Percentiles rank a stretch among this genome's conserved stretches.
These are phyloP conservation scores for Diacronema lutheri DNA, from an alignment of 78 protist genomes.

Conservation along the genomic window DNA sequence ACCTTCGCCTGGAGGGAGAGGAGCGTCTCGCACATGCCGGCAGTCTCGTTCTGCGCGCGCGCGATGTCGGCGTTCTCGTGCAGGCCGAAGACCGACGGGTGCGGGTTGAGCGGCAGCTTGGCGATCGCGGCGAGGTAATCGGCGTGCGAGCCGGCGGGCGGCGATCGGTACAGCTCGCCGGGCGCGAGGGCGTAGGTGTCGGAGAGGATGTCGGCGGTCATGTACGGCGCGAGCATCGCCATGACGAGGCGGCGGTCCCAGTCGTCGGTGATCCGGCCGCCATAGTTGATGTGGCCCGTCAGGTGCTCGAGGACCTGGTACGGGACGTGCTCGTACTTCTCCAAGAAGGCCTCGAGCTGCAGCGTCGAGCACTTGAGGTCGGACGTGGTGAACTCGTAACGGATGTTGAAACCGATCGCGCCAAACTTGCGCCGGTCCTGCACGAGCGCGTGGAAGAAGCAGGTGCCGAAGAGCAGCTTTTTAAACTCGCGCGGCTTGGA, in stretches of 20 bases:
- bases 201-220: conserved; percentile 41
- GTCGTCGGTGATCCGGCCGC: conserved; percentile 93
- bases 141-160: not conserved
- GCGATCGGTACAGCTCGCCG: conserved; percentile 31
- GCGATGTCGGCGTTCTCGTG: conserved; percentile 83
- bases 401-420: conserved; percentile 82
- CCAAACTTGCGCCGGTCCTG: conserved; percentile 79
- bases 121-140: conserved; percentile 25
- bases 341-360: conserved; percentile 52
- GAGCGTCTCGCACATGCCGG: conserved; percentile 34
- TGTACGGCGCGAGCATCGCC: conserved; percentile 43
- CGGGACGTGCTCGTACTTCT: conserved; percentile 38
- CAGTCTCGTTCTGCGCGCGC: conserved; percentile 62
- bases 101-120: conserved; percentile 41
- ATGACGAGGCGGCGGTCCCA: conserved; percentile 75
- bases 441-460: conserved; percentile 78
- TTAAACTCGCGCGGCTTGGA: conserved; percentile 54
- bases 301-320: conserved; percentile 53
- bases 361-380: conserved; percentile 61
- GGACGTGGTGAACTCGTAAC: conserved; percentile 76
- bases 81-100: conserved; percentile 79
- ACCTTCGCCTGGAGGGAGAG: conserved; percentile 62
- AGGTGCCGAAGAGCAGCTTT: conserved; percentile 63
- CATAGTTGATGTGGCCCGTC: conserved; percentile 68
- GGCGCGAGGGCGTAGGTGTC: conserved; percentile 57